A percentile compares a stretch with the other conserved stretches of the same genome.
Evolutionary conservation across 1,284 basidiomycete species (phyloP).

Genomic region (Ceratobasidium theobromae): DNA sequence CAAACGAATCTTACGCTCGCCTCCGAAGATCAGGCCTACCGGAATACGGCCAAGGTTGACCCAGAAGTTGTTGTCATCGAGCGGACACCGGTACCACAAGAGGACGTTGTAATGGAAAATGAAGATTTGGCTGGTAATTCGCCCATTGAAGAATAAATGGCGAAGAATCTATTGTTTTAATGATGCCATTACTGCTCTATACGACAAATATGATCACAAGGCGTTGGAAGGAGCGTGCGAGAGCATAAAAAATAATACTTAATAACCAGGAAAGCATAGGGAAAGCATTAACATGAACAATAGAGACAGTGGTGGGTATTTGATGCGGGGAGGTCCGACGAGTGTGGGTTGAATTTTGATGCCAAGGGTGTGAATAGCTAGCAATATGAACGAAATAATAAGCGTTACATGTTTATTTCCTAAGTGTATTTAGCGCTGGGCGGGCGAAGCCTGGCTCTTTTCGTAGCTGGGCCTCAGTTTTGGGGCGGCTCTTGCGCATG

Average conservation of each 20-base stretch:
- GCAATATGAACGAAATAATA: constrained; percentile 7
- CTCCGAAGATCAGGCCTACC: constrained; percentile 71
- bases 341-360: neutral
- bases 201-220: constrained; percentile 17
- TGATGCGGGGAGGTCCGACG: neutral
- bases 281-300: constrained; percentile 12
- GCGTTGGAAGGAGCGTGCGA: constrained; percentile 4
- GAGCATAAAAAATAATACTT: neutral
- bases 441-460: constrained; percentile 26
- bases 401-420: constrained; percentile 13
- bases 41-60: constrained; percentile 11
- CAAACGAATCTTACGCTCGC: constrained; percentile 77
- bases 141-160: neutral
- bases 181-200: neutral
- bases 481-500: constrained; percentile 68
- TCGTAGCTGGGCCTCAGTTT: constrained; percentile 45
- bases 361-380: neutral
- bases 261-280: constrained; percentile 5
- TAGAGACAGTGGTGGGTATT: neutral
- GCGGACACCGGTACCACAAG: neutral
- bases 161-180: neutral
- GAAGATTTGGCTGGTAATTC: neutral
- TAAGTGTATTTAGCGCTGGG: constrained; percentile 5
- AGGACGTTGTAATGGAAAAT: neutral
- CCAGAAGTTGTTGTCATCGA: neutral